Percentiles rank a stretch among this genome's conserved stretches.
Evolutionary conservation across 805 yeast species (phyloP).

Genomic region (Candida silvicultrix): DNA sequence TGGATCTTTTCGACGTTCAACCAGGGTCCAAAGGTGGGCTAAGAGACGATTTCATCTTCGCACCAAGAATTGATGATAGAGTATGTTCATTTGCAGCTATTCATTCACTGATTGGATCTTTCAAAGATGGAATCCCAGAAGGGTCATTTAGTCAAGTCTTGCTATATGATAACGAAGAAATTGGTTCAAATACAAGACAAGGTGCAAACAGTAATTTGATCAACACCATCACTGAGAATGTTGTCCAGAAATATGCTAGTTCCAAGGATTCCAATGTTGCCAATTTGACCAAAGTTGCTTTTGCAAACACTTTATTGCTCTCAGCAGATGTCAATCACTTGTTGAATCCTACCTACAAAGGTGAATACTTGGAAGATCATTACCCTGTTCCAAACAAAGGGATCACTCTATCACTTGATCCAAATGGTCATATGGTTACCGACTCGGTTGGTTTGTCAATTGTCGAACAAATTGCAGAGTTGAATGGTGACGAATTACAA

Average conservation of each 20-base stretch:
- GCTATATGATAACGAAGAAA: constrained; percentile 75
- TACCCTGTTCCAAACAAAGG: constrained; percentile 79
- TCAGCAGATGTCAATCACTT: constrained; percentile 85
- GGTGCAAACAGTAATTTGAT: constrained; percentile 78
- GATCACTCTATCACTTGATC: constrained; percentile 61
- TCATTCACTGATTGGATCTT: constrained; percentile 44
- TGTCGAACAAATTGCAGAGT: constrained; percentile 60
- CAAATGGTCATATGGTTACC: constrained; percentile 81
- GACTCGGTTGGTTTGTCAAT: constrained; percentile 69
- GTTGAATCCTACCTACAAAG: constrained; percentile 68
- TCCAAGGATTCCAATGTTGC: constrained; percentile 8
- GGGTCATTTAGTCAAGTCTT: constrained; percentile 53
- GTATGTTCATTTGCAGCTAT: constrained; percentile 74
- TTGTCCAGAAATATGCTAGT: constrained; percentile 27
- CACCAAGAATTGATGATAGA: constrained; percentile 84
- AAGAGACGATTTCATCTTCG: constrained; percentile 66
- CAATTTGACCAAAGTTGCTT: constrained; percentile 32
- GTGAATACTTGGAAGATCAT: constrained; percentile 71
- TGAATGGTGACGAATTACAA: constrained; percentile 62
- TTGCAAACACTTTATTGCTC: constrained; percentile 71
- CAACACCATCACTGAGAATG: constrained; percentile 58
- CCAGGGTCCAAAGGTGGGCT: constrained; percentile 76
- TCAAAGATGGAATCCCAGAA: constrained; percentile 27
- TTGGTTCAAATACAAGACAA: constrained; percentile 73
- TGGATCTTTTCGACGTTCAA: constrained; percentile 78